These are phyloP conservation scores for Solanum lignicaule DNA, from an alignment of 257 asterid genomes.

Conservation along the genomic window DNA sequence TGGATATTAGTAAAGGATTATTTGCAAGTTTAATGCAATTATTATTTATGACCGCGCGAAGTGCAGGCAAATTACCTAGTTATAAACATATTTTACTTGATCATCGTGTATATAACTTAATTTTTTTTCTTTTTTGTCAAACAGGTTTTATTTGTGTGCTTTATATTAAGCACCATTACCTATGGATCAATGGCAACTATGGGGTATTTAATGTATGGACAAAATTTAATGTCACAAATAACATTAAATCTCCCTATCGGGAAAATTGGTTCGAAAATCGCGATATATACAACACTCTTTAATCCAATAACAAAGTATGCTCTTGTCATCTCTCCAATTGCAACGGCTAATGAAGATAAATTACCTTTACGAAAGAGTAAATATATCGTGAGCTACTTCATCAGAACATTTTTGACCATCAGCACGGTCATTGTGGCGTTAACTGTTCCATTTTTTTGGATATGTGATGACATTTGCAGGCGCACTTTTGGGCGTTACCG, in stretches of 20 bases:
- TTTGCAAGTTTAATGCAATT: too few species aligned
- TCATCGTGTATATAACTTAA: neutral
- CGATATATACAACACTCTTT: slow-evolving; percentile 34
- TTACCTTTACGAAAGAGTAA: neutral
- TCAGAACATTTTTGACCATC: slow-evolving; percentile 5
- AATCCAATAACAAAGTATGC: slow-evolving; percentile 9
- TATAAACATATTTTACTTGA: neutral
- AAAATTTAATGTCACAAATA: slow-evolving; percentile 17
- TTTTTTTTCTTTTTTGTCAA: neutral
- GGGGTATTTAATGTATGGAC: slow-evolving; percentile 47
- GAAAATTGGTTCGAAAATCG: slow-evolving; percentile 26
- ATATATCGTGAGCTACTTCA: neutral
- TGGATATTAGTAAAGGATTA: too few species aligned
- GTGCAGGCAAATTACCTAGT: neutral
- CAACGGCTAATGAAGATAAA: slow-evolving; percentile 6
- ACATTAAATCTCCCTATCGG: slow-evolving; percentile 29
- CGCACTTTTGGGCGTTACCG: slow-evolving; percentile 21
- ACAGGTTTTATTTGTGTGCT: slow-evolving; percentile 39
- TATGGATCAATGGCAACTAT: slow-evolving; percentile 41
- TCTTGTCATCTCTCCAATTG: slow-evolving; percentile 5
- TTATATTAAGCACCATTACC: slow-evolving; percentile 21
- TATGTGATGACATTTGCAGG: slow-evolving; percentile 47
- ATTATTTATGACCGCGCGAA: too few species aligned
- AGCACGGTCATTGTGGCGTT: slow-evolving; percentile 8
- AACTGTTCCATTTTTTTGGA: slow-evolving; percentile 16